Conservation (phyloP, 2,329 filamentous ascomycete species). For the Colletotrichum kahawae region DNA sequence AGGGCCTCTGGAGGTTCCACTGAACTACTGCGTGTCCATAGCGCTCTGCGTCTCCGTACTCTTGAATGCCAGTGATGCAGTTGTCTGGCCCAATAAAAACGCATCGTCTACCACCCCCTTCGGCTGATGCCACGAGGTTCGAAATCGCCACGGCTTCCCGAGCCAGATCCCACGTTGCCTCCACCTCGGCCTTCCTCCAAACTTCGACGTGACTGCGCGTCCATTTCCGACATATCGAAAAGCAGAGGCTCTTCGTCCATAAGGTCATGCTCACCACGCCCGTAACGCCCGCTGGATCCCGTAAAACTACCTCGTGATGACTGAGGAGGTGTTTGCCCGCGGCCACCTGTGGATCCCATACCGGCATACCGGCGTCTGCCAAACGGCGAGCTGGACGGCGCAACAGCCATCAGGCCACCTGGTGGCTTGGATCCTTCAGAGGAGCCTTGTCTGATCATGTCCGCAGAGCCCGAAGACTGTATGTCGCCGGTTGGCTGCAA, state of each 20-base stretch:
- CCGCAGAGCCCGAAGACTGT: conserved; percentile 40
- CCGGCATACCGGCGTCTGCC: conserved; percentile 52
- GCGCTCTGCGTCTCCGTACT: not conserved
- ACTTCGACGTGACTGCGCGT: conserved; percentile 61
- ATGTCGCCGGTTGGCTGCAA: conserved; percentile 50
- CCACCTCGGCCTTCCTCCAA: conserved; percentile 57
- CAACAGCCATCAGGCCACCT: conserved; percentile 45
- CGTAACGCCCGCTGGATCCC: conserved; percentile 42
- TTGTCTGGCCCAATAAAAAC: not conserved
- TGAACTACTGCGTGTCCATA: not conserved
- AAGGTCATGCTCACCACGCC: conserved; percentile 51
- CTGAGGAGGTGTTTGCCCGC: conserved; percentile 47
- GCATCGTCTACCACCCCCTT: conserved; percentile 38
- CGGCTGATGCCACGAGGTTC: conserved; percentile 41
- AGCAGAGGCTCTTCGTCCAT: conserved; percentile 72
- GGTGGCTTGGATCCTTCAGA: conserved; percentile 51
- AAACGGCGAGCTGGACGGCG: conserved; percentile 49
- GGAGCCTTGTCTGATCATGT: conserved; percentile 44
- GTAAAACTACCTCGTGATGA: conserved; percentile 52
- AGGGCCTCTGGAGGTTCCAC: not conserved
- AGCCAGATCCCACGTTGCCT: conserved; percentile 40
- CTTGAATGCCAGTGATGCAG: not conserved
- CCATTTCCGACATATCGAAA: conserved; percentile 77
- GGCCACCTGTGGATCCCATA: conserved; percentile 38
- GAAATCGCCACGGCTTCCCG: conserved; percentile 39